Percentiles rank a stretch among this genome's conserved stretches.
These are phyloP conservation scores for Populus pruinosa DNA, from an alignment of 345 rosid species.

Conservation along the genomic window DNA sequence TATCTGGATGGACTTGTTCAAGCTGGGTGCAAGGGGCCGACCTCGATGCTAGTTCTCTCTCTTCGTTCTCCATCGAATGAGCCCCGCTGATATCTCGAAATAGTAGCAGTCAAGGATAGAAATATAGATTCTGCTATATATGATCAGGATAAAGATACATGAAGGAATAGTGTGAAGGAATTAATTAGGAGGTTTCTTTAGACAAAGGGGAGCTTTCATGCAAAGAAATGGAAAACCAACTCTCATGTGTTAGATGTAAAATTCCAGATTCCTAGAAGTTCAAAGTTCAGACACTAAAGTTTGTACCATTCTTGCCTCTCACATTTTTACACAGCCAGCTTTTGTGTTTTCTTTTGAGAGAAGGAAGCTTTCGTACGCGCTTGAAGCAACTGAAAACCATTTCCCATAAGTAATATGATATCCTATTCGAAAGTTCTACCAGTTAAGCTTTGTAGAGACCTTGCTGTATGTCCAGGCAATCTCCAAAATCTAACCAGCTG, in stretches of 20 bases:
- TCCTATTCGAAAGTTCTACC: background rate
- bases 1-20: constrained; percentile 40
- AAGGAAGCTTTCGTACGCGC: constrained; percentile 19
- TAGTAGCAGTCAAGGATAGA: background rate
- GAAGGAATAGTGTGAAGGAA: background rate
- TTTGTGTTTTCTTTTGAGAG: constrained; percentile 24
- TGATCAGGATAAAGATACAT: background rate
- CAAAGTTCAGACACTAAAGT: constrained; percentile 8
- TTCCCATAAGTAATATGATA: background rate
- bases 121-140: background rate
- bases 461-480: constrained; percentile 9
- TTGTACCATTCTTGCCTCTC: constrained; percentile 13
- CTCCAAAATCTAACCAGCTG: background rate
- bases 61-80: constrained; percentile 23
- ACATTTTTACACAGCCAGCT: background rate
- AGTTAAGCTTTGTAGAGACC: background rate
- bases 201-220: constrained; percentile 28
- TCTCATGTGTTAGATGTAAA: background rate
- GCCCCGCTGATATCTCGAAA: background rate
- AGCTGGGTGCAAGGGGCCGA: constrained; percentile 20
- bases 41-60: constrained; percentile 26
- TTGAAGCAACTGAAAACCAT: constrained; percentile 17
- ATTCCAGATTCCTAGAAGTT: constrained; percentile 25
- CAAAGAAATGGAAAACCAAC: constrained; percentile 25
- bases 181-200: constrained; percentile 19